These are phyloP conservation scores for Sclerotinia spermophila DNA, from an alignment of 2,329 filamentous ascomycete species.

Conservation along the genomic window DNA sequence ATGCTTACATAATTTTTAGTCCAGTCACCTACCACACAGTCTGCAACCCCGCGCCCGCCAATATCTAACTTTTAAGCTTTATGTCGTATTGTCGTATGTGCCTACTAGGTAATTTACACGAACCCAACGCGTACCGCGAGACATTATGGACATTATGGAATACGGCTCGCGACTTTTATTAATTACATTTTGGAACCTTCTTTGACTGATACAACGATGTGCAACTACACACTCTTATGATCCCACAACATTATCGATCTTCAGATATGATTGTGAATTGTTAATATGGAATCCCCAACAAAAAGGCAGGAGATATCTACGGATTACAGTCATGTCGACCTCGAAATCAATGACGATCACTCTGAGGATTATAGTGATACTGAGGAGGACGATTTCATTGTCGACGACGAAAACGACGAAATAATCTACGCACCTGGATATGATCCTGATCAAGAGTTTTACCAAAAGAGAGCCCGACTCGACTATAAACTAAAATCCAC, in stretches of 20 bases:
- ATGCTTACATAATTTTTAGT: conserved; percentile 7
- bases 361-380: conserved; percentile 20
- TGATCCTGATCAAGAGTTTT: conserved; percentile 55
- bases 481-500: conserved; percentile 72
- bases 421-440: conserved; percentile 36
- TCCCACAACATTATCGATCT: neutral
- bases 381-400: conserved; percentile 19
- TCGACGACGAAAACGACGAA: conserved; percentile 22
- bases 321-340: conserved; percentile 29
- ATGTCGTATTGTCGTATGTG: too few species aligned
- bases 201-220: neutral
- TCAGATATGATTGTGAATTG: neutral
- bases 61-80: neutral
- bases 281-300: conserved; percentile 52
- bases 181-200: neutral
- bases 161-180: neutral
- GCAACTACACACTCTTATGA: neutral
- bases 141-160: neutral
- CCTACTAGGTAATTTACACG: conserved; percentile 12
- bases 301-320: conserved; percentile 59
- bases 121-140: conserved; percentile 3
- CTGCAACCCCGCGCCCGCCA: neutral
- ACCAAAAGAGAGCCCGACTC: conserved; percentile 61
- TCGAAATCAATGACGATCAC: conserved; percentile 24
- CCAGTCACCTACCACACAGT: neutral